Conservation (phyloP, 179 eudicot genomes). For the Vitellaria paradoxa region DNA sequence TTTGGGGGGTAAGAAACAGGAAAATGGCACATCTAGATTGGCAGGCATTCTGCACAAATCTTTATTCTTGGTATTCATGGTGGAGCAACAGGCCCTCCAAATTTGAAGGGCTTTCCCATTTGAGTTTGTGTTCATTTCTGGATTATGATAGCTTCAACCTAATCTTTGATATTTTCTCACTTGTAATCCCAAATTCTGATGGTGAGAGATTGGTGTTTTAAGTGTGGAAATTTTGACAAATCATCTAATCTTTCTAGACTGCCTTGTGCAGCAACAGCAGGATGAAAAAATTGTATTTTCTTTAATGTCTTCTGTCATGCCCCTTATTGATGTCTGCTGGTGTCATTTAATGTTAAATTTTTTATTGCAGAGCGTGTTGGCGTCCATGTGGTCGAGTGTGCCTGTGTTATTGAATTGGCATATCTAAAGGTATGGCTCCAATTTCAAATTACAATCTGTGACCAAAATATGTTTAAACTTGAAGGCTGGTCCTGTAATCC, state of each 20-base stretch:
- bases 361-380: constrained; percentile 75
- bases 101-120: neutral
- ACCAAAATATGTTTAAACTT: neutral
- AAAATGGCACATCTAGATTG: neutral
- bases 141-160: neutral
- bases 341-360: neutral
- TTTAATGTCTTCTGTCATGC: neutral
- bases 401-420: constrained; percentile 85
- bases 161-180: neutral
- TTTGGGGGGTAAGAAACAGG: neutral
- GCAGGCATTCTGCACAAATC: neutral
- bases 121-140: neutral
- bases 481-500: neutral
- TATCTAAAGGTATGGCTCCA: constrained; percentile 71
- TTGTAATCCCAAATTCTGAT: neutral
- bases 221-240: neutral
- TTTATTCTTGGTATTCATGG: neutral
- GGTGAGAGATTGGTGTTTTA: neutral
- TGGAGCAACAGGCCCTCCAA: constrained; percentile 5
- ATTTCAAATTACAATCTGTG: neutral
- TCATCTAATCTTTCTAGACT: neutral
- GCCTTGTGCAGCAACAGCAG: neutral
- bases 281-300: neutral
- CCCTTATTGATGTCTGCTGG: neutral
- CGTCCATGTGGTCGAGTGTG: constrained; percentile 74